These are phyloP conservation scores for Claviceps fusiformis DNA, from an alignment of 2,329 filamentous ascomycete species.

Conservation along the genomic window DNA sequence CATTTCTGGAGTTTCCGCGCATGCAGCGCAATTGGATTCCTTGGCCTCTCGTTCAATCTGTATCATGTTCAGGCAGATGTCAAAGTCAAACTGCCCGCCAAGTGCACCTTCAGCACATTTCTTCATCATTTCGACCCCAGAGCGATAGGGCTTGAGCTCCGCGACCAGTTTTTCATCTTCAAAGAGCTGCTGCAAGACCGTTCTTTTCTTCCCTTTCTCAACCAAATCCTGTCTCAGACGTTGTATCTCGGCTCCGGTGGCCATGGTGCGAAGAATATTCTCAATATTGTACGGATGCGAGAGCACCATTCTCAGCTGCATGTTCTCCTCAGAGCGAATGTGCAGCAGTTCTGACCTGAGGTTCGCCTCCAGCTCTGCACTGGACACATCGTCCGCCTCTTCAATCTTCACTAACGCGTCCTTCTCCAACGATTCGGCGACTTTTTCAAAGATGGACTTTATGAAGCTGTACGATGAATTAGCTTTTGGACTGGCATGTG, in stretches of 20 bases:
- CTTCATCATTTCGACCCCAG: slow-evolving; percentile 7
- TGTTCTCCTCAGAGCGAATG: background rate
- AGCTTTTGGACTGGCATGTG: background rate
- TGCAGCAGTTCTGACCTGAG: background rate
- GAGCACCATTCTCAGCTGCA: background rate
- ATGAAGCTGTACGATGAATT: background rate
- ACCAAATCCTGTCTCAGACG: background rate
- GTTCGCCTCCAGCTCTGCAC: background rate
- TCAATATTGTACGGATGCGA: slow-evolving; percentile 19
- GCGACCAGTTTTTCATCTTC: background rate
- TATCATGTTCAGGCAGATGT: slow-evolving; percentile 4
- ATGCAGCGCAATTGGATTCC: slow-evolving; percentile 4
- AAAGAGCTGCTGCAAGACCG: slow-evolving; percentile 7
- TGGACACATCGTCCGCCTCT: background rate
- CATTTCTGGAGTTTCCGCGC: background rate
- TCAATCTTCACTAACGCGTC: background rate
- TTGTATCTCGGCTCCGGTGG: background rate
- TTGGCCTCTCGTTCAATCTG: slow-evolving; percentile 5
- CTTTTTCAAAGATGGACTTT: background rate
- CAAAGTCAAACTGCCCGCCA: slow-evolving; percentile 11
- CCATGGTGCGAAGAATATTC: slow-evolving; percentile 7
- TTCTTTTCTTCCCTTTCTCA: background rate
- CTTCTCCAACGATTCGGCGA: background rate
- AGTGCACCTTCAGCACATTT: slow-evolving; percentile 4
- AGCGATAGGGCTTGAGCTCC: slow-evolving; percentile 4